phyloP scores from a whole-genome alignment of 1,284 basidiomycete genomes.

The Tilletia caries region DNA sequence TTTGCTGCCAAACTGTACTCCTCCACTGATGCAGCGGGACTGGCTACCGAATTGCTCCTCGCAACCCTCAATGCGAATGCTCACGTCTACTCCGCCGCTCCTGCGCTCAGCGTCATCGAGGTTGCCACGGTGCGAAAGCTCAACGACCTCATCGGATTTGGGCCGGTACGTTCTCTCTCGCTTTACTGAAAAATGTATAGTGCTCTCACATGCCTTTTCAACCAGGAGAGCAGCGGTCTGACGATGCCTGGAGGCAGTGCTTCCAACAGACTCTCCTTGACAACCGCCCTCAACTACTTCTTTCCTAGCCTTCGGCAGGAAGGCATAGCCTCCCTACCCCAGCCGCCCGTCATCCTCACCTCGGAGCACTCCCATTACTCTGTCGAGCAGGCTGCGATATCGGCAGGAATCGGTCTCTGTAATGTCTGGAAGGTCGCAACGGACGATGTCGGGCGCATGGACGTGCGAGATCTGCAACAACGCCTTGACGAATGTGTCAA shows the following conservation, averaged over 20 bases:
- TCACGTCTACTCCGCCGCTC: conserved; percentile 56
- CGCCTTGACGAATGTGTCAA: conserved; percentile 9
- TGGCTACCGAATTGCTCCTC: conserved; percentile 54
- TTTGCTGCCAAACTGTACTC: conserved; percentile 50
- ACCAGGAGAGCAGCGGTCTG: conserved; percentile 36
- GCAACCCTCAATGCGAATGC: conserved; percentile 55
- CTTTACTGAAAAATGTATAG: conserved; percentile 20
- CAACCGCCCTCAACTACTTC: conserved; percentile 54
- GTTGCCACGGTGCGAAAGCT: conserved; percentile 39
- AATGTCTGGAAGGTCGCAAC: conserved; percentile 51
- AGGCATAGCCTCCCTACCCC: conserved; percentile 45
- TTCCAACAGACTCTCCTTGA: conserved; percentile 54
- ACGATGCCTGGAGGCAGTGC: conserved; percentile 55
- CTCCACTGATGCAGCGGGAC: conserved; percentile 53
- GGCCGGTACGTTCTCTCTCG: conserved; percentile 33
- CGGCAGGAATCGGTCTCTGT: conserved; percentile 53
- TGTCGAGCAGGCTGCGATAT: conserved; percentile 56
- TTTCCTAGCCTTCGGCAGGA: conserved; percentile 50
- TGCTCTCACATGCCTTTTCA: too few relatives aligned
- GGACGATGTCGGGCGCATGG: conserved; percentile 44
- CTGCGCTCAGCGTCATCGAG: conserved; percentile 53
- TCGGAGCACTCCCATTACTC: conserved; percentile 54
- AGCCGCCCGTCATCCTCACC: conserved; percentile 53
- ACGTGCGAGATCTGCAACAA: conserved; percentile 29
- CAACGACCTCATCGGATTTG: conserved; percentile 43